Conservation (phyloP, 495 filamentous ascomycete genomes). For the Lasiosphaeriaceae sp. region DNA sequence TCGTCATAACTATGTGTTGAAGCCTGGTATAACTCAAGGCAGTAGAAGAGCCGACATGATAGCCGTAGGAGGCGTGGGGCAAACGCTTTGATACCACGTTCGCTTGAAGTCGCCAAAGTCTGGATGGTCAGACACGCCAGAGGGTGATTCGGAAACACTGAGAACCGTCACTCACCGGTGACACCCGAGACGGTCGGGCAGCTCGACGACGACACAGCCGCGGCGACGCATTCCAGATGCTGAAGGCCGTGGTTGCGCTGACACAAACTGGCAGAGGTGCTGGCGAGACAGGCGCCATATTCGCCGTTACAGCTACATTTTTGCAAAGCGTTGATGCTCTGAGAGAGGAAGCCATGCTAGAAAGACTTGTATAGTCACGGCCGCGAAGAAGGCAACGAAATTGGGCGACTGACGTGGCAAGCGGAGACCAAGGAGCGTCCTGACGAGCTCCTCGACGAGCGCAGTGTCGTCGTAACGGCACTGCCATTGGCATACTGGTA, state of each 20-base stretch:
- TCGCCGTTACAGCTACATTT: conserved; percentile 19
- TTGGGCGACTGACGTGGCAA: too few relatives aligned
- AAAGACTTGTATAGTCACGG: not conserved
- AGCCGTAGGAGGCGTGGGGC: conserved; percentile 14
- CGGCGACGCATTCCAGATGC: conserved; percentile 23
- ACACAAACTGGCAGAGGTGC: conserved; percentile 8
- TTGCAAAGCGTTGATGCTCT: conserved; percentile 21
- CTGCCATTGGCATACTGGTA: too few relatives aligned
- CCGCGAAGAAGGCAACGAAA: not conserved
- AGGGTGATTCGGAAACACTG: too few relatives aligned
- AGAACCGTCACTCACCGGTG: not conserved
- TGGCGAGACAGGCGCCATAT: conserved; percentile 17
- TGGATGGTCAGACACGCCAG: not conserved
- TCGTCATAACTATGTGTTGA: not conserved
- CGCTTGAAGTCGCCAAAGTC: conserved; percentile 22
- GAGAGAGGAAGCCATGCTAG: not conserved
- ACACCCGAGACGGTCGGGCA: conserved; percentile 14
- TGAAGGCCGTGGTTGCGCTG: conserved; percentile 19
- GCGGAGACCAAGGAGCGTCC: too few relatives aligned
- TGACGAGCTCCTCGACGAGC: too few relatives aligned
- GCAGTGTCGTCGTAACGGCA: too few relatives aligned
- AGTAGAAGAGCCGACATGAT: conserved; percentile 18
- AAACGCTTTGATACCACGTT: conserved; percentile 15
- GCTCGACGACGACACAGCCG: conserved; percentile 18
- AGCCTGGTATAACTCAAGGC: conserved; percentile 5